Conservation (phyloP, 164 flowering plant genomes). For the Vitis vinifera region DNA sequence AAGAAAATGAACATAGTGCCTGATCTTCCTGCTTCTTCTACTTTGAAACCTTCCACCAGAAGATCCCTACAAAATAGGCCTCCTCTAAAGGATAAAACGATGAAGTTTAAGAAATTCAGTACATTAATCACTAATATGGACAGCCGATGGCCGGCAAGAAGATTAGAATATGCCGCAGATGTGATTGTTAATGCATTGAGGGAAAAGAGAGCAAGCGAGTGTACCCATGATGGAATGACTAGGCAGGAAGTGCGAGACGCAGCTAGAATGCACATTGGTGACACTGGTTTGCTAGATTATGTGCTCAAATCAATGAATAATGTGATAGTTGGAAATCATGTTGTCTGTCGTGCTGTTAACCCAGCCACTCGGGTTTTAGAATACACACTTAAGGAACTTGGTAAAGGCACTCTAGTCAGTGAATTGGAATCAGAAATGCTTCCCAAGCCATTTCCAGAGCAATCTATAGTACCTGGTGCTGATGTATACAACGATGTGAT, state of each 20-base stretch:
- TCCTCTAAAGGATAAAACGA: constrained; percentile 24
- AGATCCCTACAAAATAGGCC: constrained; percentile 10
- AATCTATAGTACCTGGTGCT: constrained; percentile 19
- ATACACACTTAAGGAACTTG: constrained; percentile 51
- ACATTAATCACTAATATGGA: constrained; percentile 33
- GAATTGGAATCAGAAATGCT: neutral
- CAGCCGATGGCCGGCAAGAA: constrained; percentile 45
- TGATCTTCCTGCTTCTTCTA: constrained; percentile 2
- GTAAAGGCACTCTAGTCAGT: neutral
- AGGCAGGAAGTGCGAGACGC: constrained; percentile 89
- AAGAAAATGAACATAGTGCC: constrained; percentile 3
- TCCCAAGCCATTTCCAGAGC: neutral
- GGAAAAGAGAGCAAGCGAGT: constrained; percentile 28
- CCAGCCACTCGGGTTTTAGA: constrained; percentile 53
- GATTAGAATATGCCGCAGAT: constrained; percentile 40
- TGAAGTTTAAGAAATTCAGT: constrained; percentile 31
- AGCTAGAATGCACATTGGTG: constrained; percentile 75
- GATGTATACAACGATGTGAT: constrained; percentile 56
- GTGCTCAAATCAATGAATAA: constrained; percentile 81
- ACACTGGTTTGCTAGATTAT: constrained; percentile 83
- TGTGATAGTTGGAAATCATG: constrained; percentile 52
- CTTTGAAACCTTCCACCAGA: constrained; percentile 9
- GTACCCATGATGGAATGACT: constrained; percentile 51
- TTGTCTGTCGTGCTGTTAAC: constrained; percentile 63
- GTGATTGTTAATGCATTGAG: constrained; percentile 42